Conservation (phyloP, 768 basidiomycete species). For the Mrakia gelida region DNA sequence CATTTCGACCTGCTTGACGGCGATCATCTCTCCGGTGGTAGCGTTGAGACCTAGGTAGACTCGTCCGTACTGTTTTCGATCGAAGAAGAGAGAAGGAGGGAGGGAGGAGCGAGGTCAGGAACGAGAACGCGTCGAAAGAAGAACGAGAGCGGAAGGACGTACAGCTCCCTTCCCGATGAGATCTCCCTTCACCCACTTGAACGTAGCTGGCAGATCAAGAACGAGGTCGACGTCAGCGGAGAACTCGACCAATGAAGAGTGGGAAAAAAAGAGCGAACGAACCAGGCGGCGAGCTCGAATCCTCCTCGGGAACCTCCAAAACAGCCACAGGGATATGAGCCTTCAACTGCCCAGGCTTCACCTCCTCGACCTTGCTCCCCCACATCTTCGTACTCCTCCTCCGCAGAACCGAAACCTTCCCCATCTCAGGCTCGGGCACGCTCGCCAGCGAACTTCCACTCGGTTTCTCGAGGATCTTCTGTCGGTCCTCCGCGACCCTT, state of each 20-base stretch:
- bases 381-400: constrained; percentile 92
- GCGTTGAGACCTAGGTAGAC: constrained; percentile 95
- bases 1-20: constrained; percentile 97
- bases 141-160: neutral
- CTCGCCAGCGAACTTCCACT: neutral
- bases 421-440: constrained; percentile 37
- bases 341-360: constrained; percentile 68
- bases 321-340: neutral
- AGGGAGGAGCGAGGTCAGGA: neutral
- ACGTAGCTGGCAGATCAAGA: constrained; percentile 59
- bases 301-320: constrained; percentile 11
- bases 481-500: constrained; percentile 82
- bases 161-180: constrained; percentile 88
- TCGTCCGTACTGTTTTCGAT: constrained; percentile 60
- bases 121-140: neutral
- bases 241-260: neutral
- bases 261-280: neutral
- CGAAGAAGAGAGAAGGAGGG: neutral
- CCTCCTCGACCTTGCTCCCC: constrained; percentile 89
- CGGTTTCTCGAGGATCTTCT: constrained; percentile 57
- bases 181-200: constrained; percentile 98
- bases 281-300: neutral
- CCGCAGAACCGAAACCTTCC: constrained; percentile 49
- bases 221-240: neutral
- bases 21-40: constrained; percentile 97